Evolutionary conservation across 2,329 filamentous ascomycete genomes (phyloP).

Genomic region (Phaeosphaeriaceae sp.): DNA sequence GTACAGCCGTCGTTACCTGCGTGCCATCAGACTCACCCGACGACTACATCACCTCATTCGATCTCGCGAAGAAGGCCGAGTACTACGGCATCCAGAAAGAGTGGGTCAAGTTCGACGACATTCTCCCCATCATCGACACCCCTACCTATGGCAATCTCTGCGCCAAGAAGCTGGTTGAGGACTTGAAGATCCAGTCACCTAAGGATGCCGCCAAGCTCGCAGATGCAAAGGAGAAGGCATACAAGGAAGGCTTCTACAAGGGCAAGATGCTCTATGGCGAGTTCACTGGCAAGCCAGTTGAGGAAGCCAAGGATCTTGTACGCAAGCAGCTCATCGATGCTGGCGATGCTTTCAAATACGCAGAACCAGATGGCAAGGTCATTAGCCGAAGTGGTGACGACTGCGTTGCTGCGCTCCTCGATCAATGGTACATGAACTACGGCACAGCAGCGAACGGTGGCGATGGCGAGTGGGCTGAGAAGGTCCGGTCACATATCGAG

Average conservation of each 20-base stretch:
- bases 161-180: constrained; percentile 83
- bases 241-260: constrained; percentile 98
- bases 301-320: constrained; percentile 86
- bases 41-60: constrained; percentile 87
- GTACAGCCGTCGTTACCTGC: constrained; percentile 93
- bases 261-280: constrained; percentile 88
- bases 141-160: constrained; percentile 86
- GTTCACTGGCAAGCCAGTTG: constrained; percentile 85
- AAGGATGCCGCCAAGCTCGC: constrained; percentile 92
- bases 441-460: constrained; percentile 72
- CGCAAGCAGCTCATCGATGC: constrained; percentile 77
- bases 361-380: constrained; percentile 88
- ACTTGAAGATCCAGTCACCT: constrained; percentile 94
- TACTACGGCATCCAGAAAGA: constrained; percentile 95
- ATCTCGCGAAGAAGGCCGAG: constrained; percentile 92
- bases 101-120: constrained; percentile 86
- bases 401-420: constrained; percentile 90
- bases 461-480: constrained; percentile 77
- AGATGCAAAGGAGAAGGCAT: constrained; percentile 93
- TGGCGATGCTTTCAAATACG: constrained; percentile 86
- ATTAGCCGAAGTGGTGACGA: constrained; percentile 89
- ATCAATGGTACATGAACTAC: constrained; percentile 99
- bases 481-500: constrained; percentile 57
- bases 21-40: constrained; percentile 96
- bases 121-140: constrained; percentile 78